Evolutionary conservation across 257 asterid species (phyloP).

Genomic region (Echium plantagineum): DNA sequence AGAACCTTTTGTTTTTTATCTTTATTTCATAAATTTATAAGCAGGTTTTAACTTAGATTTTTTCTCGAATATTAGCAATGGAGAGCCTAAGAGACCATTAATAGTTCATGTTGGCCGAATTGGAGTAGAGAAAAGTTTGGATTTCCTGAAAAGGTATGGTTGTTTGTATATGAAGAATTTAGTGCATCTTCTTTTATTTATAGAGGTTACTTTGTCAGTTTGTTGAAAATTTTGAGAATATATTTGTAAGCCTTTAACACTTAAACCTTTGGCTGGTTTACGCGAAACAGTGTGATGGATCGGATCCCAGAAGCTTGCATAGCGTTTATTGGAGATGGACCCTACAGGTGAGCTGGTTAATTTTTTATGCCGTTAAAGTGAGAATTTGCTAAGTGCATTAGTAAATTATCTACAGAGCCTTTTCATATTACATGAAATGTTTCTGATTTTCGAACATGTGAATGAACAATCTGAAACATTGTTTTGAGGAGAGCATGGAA

Average conservation of each 20-base stretch:
- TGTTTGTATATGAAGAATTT: slow-evolving; percentile 7
- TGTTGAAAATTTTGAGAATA: background rate
- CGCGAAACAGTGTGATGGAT: slow-evolving; percentile 79
- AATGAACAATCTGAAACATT: too few relatives aligned
- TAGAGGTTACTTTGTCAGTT: background rate
- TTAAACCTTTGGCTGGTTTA: slow-evolving; percentile 8
- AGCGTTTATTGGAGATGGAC: slow-evolving; percentile 91
- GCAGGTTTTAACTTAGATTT: background rate
- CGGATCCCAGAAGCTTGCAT: slow-evolving; percentile 77
- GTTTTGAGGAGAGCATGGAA: too few relatives aligned
- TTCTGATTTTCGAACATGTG: too few relatives aligned
- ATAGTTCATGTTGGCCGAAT: slow-evolving; percentile 88
- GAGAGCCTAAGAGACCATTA: slow-evolving; percentile 83
- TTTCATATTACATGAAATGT: too few relatives aligned
- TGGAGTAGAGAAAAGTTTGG: slow-evolving; percentile 94
- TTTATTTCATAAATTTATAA: slow-evolving; percentile 1
- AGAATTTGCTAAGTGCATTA: too few relatives aligned
- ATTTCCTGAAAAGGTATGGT: slow-evolving; percentile 63
- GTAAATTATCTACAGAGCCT: too few relatives aligned
- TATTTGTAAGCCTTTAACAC: background rate
- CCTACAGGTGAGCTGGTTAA: slow-evolving; percentile 53
- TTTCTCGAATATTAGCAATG: slow-evolving; percentile 31
- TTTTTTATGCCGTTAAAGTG: too few relatives aligned
- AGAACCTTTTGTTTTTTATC: slow-evolving; percentile 3
- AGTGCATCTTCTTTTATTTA: background rate